These are phyloP conservation scores for Chrysoporthe puriensis DNA, from an alignment of 2,329 filamentous ascomycete genomes.

Conservation along the genomic window DNA sequence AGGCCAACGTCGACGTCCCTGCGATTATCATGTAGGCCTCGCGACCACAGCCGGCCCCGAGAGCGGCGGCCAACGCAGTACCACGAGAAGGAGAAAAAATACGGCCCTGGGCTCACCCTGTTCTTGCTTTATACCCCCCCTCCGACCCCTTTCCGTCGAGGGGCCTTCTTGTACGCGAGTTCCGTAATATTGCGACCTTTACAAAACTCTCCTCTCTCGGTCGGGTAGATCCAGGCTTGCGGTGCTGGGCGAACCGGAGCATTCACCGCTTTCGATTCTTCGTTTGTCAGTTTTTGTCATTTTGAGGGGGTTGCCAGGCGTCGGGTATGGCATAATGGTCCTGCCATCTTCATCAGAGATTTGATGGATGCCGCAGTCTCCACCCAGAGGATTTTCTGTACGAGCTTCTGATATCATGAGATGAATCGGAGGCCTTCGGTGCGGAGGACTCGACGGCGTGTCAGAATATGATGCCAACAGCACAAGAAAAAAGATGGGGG, in stretches of 20 bases:
- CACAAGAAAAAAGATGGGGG: not conserved
- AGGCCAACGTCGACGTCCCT: slow-evolving; percentile 88
- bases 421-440: not conserved
- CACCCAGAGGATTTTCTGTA: not conserved
- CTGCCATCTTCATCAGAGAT: not conserved
- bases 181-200: slow-evolving; percentile 16
- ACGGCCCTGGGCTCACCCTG: not conserved
- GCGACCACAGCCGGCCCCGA: not conserved
- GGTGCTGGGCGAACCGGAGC: slow-evolving; percentile 10
- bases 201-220: slow-evolving; percentile 18
- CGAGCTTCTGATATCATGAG: slow-evolving; percentile 11
- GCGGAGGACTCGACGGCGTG: not conserved
- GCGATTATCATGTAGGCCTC: slow-evolving; percentile 68
- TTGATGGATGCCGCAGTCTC: slow-evolving; percentile 1
- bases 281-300: not conserved
- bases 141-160: not conserved
- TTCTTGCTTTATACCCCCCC: slow-evolving; percentile 24
- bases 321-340: slow-evolving; percentile 16
- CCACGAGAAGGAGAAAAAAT: not conserved
- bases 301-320: slow-evolving; percentile 6
- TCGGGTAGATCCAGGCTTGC: slow-evolving; percentile 9
- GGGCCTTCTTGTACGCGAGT: slow-evolving; percentile 12
- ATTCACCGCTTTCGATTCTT: slow-evolving; percentile 11
- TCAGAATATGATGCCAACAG: not conserved
- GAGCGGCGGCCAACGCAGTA: not conserved